phyloP scores from a whole-genome alignment of 495 filamentous ascomycete genomes.

The Podospora comata region DNA sequence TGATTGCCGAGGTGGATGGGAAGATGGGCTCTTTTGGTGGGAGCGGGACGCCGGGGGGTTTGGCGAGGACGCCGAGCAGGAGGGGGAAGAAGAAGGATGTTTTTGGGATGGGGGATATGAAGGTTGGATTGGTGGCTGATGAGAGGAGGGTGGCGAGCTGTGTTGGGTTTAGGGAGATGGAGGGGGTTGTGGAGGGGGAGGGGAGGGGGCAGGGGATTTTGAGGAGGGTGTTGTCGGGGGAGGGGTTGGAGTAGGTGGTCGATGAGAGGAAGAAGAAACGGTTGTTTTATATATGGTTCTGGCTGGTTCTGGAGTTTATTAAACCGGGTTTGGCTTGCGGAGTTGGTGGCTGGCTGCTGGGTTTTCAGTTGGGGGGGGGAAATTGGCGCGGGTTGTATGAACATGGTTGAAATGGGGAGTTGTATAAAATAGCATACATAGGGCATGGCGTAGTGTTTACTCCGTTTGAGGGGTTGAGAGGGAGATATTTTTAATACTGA shows the following conservation, averaged over 20 bases:
- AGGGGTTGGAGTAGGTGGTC: slow-evolving; percentile 40
- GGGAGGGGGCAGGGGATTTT: slow-evolving; percentile 60
- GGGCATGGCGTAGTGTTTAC: slow-evolving; percentile 15
- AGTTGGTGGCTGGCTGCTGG: neutral
- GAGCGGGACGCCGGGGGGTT: slow-evolving; percentile 29
- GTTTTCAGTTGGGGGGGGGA: neutral
- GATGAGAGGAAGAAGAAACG: neutral
- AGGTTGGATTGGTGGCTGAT: slow-evolving; percentile 40
- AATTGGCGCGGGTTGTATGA: slow-evolving; percentile 6
- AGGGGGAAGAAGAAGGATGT: slow-evolving; percentile 30
- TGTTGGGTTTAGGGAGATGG: slow-evolving; percentile 73
- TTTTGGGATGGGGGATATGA: slow-evolving; percentile 35
- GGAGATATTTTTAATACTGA: slow-evolving; percentile 2
- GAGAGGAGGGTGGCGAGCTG: slow-evolving; percentile 72
- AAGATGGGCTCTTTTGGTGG: slow-evolving; percentile 60
- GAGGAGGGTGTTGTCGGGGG: slow-evolving; percentile 52
- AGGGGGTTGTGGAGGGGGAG: slow-evolving; percentile 60
- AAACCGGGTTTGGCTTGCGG: neutral
- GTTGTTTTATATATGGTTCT: neutral
- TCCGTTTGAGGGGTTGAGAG: neutral
- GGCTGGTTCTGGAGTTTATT: neutral
- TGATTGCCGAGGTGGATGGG: slow-evolving; percentile 74
- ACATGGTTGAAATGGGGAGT: neutral
- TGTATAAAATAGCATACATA: neutral
- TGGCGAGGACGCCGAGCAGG: slow-evolving; percentile 39